A percentile compares a stretch with the other conserved stretches of the same genome.
phyloP scores from a whole-genome alignment of 371 early-diverging fungal species.

The Mortierella sp. region DNA sequence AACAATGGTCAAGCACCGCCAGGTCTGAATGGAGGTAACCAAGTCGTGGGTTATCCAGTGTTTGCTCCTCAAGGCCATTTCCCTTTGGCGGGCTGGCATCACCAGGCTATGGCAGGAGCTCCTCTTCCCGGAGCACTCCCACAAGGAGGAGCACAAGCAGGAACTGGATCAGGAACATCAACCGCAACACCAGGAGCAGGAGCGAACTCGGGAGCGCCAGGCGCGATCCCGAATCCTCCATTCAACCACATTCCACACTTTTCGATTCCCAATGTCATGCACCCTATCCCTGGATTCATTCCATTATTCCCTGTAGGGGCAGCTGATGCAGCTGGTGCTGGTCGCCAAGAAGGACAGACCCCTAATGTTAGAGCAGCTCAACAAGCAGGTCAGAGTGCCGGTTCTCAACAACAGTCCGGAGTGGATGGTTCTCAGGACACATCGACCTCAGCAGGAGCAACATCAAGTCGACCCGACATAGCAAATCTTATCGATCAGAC shows the following conservation, averaged over 20 bases:
- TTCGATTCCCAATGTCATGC: conserved; percentile 34
- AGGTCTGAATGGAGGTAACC: conserved; percentile 9
- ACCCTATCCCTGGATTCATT: conserved; percentile 52
- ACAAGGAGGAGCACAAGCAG: conserved; percentile 14
- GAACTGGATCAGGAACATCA: conserved; percentile 6
- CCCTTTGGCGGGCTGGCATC: conserved; percentile 41
- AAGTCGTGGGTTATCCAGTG: conserved; percentile 27
- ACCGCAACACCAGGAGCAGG: conserved; percentile 21
- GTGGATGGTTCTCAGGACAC: neutral
- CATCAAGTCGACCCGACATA: neutral
- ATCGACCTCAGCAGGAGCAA: neutral
- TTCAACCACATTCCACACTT: conserved; percentile 28
- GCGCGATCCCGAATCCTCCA: conserved; percentile 10
- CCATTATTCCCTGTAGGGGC: conserved; percentile 38
- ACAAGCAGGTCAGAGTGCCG: neutral
- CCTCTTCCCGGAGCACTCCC: conserved; percentile 24
- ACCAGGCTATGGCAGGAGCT: conserved; percentile 30
- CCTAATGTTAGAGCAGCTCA: conserved; percentile 8
- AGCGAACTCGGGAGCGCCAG: conserved; percentile 12
- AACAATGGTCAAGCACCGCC: conserved; percentile 26
- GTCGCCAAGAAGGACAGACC: conserved; percentile 10
- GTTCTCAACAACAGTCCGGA: neutral
- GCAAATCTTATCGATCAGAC: conserved; percentile 14
- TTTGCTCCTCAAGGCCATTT: conserved; percentile 47
- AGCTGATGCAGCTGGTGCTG: conserved; percentile 27